These are phyloP conservation scores for Erythrobasidium yunnanense DNA, from an alignment of 768 basidiomycete genomes.

Conservation along the genomic window DNA sequence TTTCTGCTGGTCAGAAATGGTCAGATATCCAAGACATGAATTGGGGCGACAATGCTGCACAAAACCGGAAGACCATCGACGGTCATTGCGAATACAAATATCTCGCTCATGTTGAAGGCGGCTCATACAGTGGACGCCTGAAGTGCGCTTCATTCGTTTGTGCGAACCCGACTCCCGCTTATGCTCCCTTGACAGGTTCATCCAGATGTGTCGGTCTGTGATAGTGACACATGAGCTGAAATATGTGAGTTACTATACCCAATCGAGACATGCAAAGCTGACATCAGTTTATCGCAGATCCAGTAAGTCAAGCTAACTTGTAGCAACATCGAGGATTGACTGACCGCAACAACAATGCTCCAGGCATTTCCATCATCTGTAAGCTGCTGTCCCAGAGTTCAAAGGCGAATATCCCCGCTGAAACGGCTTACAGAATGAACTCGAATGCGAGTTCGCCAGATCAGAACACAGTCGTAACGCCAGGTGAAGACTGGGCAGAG, in stretches of 20 bases:
- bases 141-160: conserved; percentile 30
- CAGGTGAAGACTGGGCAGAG: not conserved
- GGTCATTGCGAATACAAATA: conserved; percentile 39
- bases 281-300: no score
- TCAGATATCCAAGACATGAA: conserved; percentile 36
- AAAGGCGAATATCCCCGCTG: not conserved
- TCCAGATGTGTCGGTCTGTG: not conserved
- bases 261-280: no score
- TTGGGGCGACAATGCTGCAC: conserved; percentile 34
- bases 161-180: not conserved
- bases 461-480: not conserved
- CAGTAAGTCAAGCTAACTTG: not conserved
- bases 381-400: not conserved
- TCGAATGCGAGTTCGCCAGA: not conserved
- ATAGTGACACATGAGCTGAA: not conserved
- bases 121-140: conserved; percentile 38
- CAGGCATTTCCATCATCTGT: not conserved
- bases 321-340: no score
- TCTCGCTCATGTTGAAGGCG: conserved; percentile 38
- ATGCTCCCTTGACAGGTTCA: not conserved
- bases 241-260: not conserved
- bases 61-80: conserved; percentile 29
- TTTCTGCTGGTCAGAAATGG: conserved; percentile 24
- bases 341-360: no score
- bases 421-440: not conserved